phyloP scores from a whole-genome alignment of 2,329 filamentous ascomycete genomes.

The Scedosporium boydii region DNA sequence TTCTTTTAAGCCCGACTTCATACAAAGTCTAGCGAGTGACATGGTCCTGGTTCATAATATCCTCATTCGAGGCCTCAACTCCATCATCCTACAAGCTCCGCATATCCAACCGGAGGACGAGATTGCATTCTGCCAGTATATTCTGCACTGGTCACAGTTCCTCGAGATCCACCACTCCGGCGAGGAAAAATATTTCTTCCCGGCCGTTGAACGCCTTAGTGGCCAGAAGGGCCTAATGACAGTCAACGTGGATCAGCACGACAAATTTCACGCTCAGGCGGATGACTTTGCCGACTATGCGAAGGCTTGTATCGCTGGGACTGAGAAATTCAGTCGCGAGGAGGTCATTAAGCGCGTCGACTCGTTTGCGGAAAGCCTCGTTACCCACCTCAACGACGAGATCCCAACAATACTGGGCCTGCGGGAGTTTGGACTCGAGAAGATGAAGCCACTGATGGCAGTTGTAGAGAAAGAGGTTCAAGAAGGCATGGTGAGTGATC shows the following conservation, averaged over 20 bases:
- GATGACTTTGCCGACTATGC: slow-evolving; percentile 14
- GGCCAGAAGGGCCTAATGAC: slow-evolving; percentile 29
- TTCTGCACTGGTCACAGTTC: slow-evolving; percentile 20
- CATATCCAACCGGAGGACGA: slow-evolving; percentile 24
- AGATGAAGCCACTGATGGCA: slow-evolving; percentile 6
- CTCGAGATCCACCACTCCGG: slow-evolving; percentile 27
- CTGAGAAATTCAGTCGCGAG: slow-evolving; percentile 13
- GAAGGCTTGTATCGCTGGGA: slow-evolving; percentile 12
- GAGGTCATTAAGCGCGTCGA: slow-evolving; percentile 8
- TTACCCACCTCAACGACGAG: slow-evolving; percentile 18
- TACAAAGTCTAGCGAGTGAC: slow-evolving; percentile 16
- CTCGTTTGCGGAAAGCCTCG: slow-evolving; percentile 13
- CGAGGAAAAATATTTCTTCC: slow-evolving; percentile 30
- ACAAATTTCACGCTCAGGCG: slow-evolving; percentile 22
- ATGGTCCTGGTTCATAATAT: slow-evolving; percentile 25
- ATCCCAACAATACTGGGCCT: slow-evolving; percentile 16
- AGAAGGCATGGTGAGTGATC: not conserved
- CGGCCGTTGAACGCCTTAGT: slow-evolving; percentile 22
- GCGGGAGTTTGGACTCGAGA: slow-evolving; percentile 9
- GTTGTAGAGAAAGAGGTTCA: not conserved
- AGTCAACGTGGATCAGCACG: slow-evolving; percentile 30
- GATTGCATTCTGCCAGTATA: slow-evolving; percentile 22
- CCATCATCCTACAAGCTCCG: slow-evolving; percentile 25
- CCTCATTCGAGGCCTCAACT: slow-evolving; percentile 25
- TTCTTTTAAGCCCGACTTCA: slow-evolving; percentile 16